These are phyloP conservation scores for Brassica napus DNA, from an alignment of 345 rosid genomes.

Conservation along the genomic window DNA sequence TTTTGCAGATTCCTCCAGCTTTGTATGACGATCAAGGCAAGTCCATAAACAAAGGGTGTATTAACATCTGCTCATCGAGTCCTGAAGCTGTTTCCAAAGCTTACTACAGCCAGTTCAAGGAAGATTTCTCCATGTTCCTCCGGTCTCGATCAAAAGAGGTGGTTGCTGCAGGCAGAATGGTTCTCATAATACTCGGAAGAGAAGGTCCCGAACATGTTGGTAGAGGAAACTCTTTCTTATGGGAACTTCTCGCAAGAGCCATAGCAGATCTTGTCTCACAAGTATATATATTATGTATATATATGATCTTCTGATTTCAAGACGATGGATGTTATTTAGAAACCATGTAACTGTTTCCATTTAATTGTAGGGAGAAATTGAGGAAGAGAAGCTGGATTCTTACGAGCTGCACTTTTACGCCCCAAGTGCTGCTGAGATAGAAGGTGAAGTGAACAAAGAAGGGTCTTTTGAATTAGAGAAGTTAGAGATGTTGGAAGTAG, in stretches of 20 bases:
- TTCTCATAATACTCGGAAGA: constrained; percentile 70
- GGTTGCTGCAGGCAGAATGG: constrained; percentile 61
- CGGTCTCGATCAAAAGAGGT: constrained; percentile 62
- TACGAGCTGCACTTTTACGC: constrained; percentile 80
- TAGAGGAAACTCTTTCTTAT: constrained; percentile 80
- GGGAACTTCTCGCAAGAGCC: constrained; percentile 71
- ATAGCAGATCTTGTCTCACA: constrained; percentile 52
- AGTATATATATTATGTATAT: constrained; percentile 41
- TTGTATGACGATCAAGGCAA: constrained; percentile 65
- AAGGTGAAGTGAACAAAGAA: constrained; percentile 55
- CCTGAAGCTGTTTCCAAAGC: constrained; percentile 63
- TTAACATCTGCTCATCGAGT: constrained; percentile 62
- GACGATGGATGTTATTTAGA: constrained; percentile 6
- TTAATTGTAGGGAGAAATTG: constrained; percentile 56
- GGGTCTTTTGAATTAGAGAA: constrained; percentile 56
- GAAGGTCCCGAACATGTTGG: constrained; percentile 61
- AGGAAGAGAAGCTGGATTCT: constrained; percentile 65
- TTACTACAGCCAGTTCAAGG: constrained; percentile 66
- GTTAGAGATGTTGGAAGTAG: constrained; percentile 56
- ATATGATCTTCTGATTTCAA: neutral
- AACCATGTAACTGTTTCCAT: neutral
- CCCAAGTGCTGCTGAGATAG: constrained; percentile 65
- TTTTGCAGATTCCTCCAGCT: constrained; percentile 62
- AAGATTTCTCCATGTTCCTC: constrained; percentile 72
- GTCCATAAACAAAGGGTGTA: constrained; percentile 67